Base-by-base conservation (phyloP, 257 asterid genomes). In the Osmanthus fragrans region DNA sequence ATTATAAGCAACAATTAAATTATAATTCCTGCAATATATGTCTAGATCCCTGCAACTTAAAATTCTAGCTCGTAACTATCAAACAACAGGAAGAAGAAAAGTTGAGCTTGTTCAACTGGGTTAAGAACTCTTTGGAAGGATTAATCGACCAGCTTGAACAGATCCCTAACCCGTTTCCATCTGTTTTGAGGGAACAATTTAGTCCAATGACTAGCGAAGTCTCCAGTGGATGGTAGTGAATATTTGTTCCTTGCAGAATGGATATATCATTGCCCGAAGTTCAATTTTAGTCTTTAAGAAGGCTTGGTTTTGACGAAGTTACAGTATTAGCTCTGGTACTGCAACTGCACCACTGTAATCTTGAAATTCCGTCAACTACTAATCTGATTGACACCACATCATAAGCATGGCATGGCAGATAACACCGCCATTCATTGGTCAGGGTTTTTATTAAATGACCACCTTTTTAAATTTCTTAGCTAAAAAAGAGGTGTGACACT, bases 181-280 rank as follows among this genome's bases (percentile, higher is more conserved):
- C 49, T 11, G 15, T 40, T 16, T 4, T 10, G 4, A 40, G 49
- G 49, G 16, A 40, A 11, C 16, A 42, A 40, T 71, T 51, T 19
- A 23, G 23, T 78, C 64, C 66, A n/a, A 16, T 34, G 72, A 7
- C 51, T n/a, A 56, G 34, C 29, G 1, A 51, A 79, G 60, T 16
- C 56, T 68, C 54, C 27, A 73, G 74, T 73, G 51, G 70, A 39
- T 8, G 60, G 54, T 73, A 49, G 69, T 5, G 33, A 34, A 42
- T 72, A 36, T 71, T 33, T 40, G 13, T 42, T 30, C 33, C 27
- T 60, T n/a, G 42, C 47, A 56, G 67, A n/a, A 7, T 21, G 12
- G 69, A 9, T 25, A 25, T 63, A 25, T 12, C 16, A 23, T 10
- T 63, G 18, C 34, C 69, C 3, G 3, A 63, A 25, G 69, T 63